Conservation (phyloP, 805 yeast genomes). For the Candida alai region DNA sequence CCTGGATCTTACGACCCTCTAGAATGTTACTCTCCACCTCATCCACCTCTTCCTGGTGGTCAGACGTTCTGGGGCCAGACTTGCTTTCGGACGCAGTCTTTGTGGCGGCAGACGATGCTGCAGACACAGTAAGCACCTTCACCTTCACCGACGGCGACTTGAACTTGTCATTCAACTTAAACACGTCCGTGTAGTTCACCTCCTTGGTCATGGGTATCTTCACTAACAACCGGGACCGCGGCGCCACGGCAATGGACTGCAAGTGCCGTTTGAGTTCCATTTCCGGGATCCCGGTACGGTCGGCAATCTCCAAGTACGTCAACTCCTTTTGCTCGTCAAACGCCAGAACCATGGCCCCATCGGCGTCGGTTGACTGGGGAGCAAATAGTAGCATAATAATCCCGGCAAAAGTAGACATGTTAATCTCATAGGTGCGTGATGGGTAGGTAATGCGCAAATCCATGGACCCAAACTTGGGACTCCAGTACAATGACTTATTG, state of each 20-base stretch:
- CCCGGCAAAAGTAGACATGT: constrained; percentile 79
- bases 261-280: constrained; percentile 72
- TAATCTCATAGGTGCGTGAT: constrained; percentile 68
- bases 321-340: constrained; percentile 52
- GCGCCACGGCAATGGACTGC: constrained; percentile 81
- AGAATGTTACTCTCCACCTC: constrained; percentile 54
- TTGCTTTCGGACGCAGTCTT: constrained; percentile 16
- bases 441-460: constrained; percentile 73
- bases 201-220: constrained; percentile 76
- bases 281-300: constrained; percentile 67
- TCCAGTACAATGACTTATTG: constrained; percentile 57
- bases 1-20: constrained; percentile 61
- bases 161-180: constrained; percentile 65
- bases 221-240: constrained; percentile 67
- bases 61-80: constrained; percentile 28
- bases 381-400: constrained; percentile 69
- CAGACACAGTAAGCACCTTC: constrained; percentile 65
- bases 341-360: constrained; percentile 32
- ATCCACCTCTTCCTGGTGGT: constrained; percentile 49
- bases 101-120: constrained; percentile 13
- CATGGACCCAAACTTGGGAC: constrained; percentile 77
- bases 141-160: constrained; percentile 64
- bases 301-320: constrained; percentile 58
- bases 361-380: constrained; percentile 32
- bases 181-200: constrained; percentile 58